These are phyloP conservation scores for Eutypa lata DNA, from an alignment of 2,329 filamentous ascomycete species.

Conservation along the genomic window DNA sequence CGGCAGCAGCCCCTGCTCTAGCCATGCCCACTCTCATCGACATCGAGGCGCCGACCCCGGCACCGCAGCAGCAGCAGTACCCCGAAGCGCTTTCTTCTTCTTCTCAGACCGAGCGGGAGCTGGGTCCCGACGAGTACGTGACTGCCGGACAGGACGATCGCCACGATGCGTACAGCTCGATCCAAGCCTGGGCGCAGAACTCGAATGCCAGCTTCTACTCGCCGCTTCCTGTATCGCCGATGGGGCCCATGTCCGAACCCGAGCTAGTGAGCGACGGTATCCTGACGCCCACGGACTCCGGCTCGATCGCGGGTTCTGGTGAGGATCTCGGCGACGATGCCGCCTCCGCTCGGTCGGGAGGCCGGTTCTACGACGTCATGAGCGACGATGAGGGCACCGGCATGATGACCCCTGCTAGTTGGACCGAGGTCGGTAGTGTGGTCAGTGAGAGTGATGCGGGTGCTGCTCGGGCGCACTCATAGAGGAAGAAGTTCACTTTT, in stretches of 20 bases:
- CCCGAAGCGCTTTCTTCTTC: conserved; percentile 3
- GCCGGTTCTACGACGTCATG: conserved; percentile 52
- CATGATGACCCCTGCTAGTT: conserved; percentile 58
- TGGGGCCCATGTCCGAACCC: conserved; percentile 47
- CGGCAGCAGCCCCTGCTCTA: conserved; percentile 14
- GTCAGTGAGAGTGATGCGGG: conserved; percentile 54
- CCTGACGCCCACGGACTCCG: conserved; percentile 57
- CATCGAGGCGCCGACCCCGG: conserved; percentile 17
- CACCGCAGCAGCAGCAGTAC: background rate
- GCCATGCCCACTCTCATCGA: conserved; percentile 32
- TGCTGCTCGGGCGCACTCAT: conserved; percentile 29
- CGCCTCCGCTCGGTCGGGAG: conserved; percentile 34
- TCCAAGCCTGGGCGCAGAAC: conserved; percentile 62
- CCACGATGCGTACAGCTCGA: conserved; percentile 52
- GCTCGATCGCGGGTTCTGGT: conserved; percentile 50
- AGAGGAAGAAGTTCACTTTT: no score
- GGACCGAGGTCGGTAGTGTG: conserved; percentile 64
- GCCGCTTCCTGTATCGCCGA: conserved; percentile 52
- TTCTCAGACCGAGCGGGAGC: conserved; percentile 32
- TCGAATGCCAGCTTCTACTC: conserved; percentile 57
- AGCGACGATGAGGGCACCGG: conserved; percentile 52
- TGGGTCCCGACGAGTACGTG: conserved; percentile 47
- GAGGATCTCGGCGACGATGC: conserved; percentile 41
- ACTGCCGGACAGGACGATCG: conserved; percentile 47
- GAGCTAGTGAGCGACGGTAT: conserved; percentile 51